Conservation (phyloP, 179 eudicot species). For the Silene vulgaris region DNA sequence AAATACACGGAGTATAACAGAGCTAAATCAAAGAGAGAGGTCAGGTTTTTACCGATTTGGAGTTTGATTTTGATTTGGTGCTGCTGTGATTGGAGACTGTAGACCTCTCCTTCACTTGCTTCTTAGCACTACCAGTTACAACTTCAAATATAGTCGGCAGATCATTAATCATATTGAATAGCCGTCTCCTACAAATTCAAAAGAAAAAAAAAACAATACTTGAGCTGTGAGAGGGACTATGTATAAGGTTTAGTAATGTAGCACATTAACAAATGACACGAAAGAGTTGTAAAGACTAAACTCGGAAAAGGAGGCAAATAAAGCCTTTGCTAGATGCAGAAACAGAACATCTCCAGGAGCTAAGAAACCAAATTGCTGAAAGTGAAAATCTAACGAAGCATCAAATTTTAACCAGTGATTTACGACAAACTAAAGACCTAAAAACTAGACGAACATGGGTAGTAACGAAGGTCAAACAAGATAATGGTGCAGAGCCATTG, state of each 20-base stretch:
- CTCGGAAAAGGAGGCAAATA: background rate
- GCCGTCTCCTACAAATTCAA: conserved; percentile 35
- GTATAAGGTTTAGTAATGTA: background rate
- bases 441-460: background rate
- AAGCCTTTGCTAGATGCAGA: background rate
- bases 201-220: background rate
- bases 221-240: background rate
- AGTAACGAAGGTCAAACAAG: background rate
- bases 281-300: background rate
- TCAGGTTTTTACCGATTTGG: conserved; percentile 33
- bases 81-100: conserved; percentile 34
- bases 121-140: conserved; percentile 42
- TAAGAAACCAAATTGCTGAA: no score
- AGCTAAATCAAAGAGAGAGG: background rate
- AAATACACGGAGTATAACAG: background rate
- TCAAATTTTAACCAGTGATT: background rate
- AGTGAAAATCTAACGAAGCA: no score
- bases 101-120: conserved; percentile 42
- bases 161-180: conserved; percentile 43
- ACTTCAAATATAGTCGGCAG: conserved; percentile 46
- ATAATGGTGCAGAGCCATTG: no score
- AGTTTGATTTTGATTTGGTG: conserved; percentile 36
- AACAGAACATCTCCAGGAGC: background rate
- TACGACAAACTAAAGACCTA: background rate
- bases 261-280: no score